Conservation (phyloP, 2,329 filamentous ascomycete species). For the Rosellinia necatrix region DNA sequence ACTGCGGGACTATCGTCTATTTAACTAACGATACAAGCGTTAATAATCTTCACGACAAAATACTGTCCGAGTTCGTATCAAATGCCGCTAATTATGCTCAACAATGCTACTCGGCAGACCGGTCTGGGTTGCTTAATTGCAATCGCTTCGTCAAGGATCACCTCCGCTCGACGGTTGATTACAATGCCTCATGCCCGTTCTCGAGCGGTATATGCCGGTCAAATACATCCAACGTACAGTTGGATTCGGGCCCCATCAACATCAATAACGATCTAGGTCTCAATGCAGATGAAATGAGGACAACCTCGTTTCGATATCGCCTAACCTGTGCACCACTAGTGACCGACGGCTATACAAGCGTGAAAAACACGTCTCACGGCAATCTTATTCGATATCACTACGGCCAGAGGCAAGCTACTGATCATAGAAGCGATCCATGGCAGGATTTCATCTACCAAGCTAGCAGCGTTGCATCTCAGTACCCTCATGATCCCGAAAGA, state of each 20-base stretch:
- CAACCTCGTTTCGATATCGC: neutral
- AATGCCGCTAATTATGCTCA: conserved; percentile 7
- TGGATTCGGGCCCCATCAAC: conserved; percentile 2
- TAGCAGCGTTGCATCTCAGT: no score
- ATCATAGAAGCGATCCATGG: no score
- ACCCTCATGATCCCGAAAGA: no score
- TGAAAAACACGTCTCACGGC: neutral
- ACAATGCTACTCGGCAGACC: conserved; percentile 12
- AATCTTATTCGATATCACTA: neutral
- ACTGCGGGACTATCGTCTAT: neutral
- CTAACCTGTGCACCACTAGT: neutral
- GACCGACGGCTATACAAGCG: neutral
- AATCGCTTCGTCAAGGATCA: neutral
- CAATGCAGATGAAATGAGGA: conserved; percentile 1
- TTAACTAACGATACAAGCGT: no score
- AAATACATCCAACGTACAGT: neutral
- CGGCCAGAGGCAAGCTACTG: no score
- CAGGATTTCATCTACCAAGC: no score
- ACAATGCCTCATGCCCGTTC: neutral
- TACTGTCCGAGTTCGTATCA: neutral
- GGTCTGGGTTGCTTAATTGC: neutral
- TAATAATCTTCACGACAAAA: no score
- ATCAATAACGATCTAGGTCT: neutral
- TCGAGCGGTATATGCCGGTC: neutral
- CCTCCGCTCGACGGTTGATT: neutral